Base-by-base conservation (phyloP, 805 yeast species). In the Candida xyloterini region DNA sequence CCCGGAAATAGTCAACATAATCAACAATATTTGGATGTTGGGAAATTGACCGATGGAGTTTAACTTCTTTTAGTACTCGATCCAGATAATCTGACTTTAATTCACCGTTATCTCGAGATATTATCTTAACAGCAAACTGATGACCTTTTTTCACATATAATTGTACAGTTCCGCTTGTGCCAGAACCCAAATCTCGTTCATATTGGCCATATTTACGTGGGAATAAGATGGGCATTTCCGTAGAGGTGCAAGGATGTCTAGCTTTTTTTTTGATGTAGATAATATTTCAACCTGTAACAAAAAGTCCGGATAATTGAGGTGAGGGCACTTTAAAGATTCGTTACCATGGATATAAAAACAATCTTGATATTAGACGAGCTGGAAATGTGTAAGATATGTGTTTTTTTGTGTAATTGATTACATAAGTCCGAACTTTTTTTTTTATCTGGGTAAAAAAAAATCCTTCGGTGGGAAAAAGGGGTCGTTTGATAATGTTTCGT, bases 61-160 rank as follows among this genome's bases (percentile, higher is more conserved):
- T 27, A 35, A 56, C 67, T 46, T 75, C 80, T 36, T 57, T 60
- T 7, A 52, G 42, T 0, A 68, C 66, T n/a, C 76, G 48, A 2
- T 37, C 47, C 10, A 52, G 48, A 46, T 69, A 73, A 35, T 71
- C 77, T n/a, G 45, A 28, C 25, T 57, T 59, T 2, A 66, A 42
- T 47, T 74, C 78, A 40, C 63, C 50, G 5, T 43, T 39, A 38
- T 74, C 80, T 35, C 57, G 43, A 24, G 60, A 62, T 54, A 72
- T 75, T 1, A 60, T 58, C 52, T 79, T 78, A 3, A 77, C 62
- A 0, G 79, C 84, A 43, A 39, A 57, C 1, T 27, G 22, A 4
- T 45, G 40, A 0, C 47, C 32, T 3, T 32, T 15, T 38, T 29
- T 36, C 6, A 25, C 27, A 30, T 55, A 45, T 13, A 47, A 27